Evolutionary conservation across 2,329 filamentous ascomycete genomes (phyloP).

Genomic region (Chaetothyriales sp.): DNA sequence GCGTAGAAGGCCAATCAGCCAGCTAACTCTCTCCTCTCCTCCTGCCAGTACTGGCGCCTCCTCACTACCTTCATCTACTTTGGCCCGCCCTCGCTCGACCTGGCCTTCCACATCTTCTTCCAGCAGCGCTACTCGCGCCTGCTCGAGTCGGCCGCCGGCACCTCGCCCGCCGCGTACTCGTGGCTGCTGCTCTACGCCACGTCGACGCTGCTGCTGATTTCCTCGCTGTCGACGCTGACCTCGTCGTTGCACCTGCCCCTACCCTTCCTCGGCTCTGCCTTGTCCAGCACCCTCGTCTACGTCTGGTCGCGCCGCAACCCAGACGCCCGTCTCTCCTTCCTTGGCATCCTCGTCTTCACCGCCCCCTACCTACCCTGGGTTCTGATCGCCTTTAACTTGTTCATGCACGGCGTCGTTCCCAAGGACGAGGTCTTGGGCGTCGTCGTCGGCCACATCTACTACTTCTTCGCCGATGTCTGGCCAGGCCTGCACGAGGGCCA

Average conservation of each 20-base stretch:
- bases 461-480: slow-evolving; percentile 96
- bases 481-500: slow-evolving; percentile 76
- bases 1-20: background rate
- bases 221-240: slow-evolving; percentile 68
- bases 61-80: slow-evolving; percentile 95
- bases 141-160: slow-evolving; percentile 84
- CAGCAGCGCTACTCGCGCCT: slow-evolving; percentile 90
- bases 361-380: slow-evolving; percentile 96
- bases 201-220: slow-evolving; percentile 63
- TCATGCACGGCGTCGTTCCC: slow-evolving; percentile 79
- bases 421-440: slow-evolving; percentile 96
- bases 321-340: slow-evolving; percentile 73
- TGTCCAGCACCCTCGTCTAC: slow-evolving; percentile 88
- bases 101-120: slow-evolving; percentile 97
- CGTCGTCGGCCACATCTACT: slow-evolving; percentile 90
- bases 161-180: slow-evolving; percentile 83
- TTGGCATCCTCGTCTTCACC: slow-evolving; percentile 80
- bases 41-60: slow-evolving; percentile 82
- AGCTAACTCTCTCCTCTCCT: background rate
- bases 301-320: slow-evolving; percentile 96
- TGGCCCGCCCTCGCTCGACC: slow-evolving; percentile 80
- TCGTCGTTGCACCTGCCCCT: slow-evolving; percentile 45
- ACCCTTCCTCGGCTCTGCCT: slow-evolving; percentile 83
- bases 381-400: slow-evolving; percentile 76
- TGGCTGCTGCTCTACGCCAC: slow-evolving; percentile 86